Base-by-base conservation (phyloP, 192 early-diverging fungal species). In the Entophlyctis luteolus region DNA sequence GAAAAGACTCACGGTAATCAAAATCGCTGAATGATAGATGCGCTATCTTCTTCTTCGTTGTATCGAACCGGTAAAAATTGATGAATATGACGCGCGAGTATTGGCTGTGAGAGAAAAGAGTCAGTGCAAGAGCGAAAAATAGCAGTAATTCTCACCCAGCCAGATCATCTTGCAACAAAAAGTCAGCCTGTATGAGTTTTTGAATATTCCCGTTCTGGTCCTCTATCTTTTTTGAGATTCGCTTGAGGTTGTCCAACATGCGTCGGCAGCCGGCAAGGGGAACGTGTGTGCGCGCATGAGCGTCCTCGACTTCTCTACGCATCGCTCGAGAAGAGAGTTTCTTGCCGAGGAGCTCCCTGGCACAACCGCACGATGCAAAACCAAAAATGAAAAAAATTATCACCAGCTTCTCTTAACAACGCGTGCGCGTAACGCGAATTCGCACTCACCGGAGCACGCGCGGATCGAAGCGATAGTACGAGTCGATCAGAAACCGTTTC, bases 211-310 rank as follows among this genome's bases (percentile, higher is more conserved):
- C 78, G 20, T 85, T 80, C 31, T 69, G 60, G 70, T 88, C 86
- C 45, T 87, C 84, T 0, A 81, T 71, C 31, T 74, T 57, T 55
- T 84, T 86, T 53, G 74, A 81, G 28, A 88, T 79, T 37, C 86
- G 62, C 70, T 81, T 86, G n/a, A 86, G 48, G 59, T 88, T 88
- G 34, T 88, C 86, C 77, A 88, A 86, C 79, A 83, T 80, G 5
- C 83, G 58, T 20, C 77, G 22, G 42, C 82, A 84, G 28, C 80
- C 80, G 2, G 58, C 62, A 5, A 80, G 25, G 1, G 80, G 72
- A 14, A 77, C 54, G 25, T 55, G 31, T 0, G 75, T 75, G 55
- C 59, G 59, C 20, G 36, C 68, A 18, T 58, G 45, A 1, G 76
- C 71, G 27, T 83, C 80, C 16, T 84, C 81, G 34, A 81, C 55